Base-by-base conservation (phyloP, 2,329 filamentous ascomycete species). In the Xylaria sp. region DNA sequence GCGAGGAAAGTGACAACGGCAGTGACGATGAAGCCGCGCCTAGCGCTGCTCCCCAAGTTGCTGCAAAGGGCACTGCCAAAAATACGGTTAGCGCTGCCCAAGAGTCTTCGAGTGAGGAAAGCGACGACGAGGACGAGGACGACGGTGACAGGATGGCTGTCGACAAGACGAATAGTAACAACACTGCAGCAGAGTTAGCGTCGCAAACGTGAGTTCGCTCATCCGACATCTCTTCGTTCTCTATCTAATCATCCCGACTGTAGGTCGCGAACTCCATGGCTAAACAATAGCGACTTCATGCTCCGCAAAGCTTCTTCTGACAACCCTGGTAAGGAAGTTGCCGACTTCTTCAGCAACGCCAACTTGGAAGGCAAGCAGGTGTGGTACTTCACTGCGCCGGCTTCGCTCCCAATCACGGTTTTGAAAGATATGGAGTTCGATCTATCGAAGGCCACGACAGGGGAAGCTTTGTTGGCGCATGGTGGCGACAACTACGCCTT, bases 301-400 rank as follows among this genome's bases (percentile, higher is more conserved):
- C 79, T 89, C 60, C 85, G 86, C 65, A 86, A 86, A 72, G 84
- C 83, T 41, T 77, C 76, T 18, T 75, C 79, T 25, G 76, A 80
- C n/a, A 80, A 82, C 72, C 74, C 81, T 72, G 77, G 82, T 76
- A 79, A 85, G 74, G 81, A 87, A 76, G 80, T 88, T 68, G 78
- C 85, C 9, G 82, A 86, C 25, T 80, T 91, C 63, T 89, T 92
- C 74, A 86, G 83, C 74, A 83, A 87, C 66, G 85, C 86, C 64
- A 87, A 88, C 74, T 78, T 91, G 8, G 82, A 89, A 65, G 90
- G 90, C 71, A 94, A 93, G 82, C 90, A 94, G 78, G 84, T 94
- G 68, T 94, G 92, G 92, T 92, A 94, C 78, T 93, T 94, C 74
- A 92, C 90, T 10, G 90, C 91, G 3, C 92, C 92, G 1, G 87